Conservation (phyloP, 768 basidiomycete genomes). For the Trametes cingulata region DNA sequence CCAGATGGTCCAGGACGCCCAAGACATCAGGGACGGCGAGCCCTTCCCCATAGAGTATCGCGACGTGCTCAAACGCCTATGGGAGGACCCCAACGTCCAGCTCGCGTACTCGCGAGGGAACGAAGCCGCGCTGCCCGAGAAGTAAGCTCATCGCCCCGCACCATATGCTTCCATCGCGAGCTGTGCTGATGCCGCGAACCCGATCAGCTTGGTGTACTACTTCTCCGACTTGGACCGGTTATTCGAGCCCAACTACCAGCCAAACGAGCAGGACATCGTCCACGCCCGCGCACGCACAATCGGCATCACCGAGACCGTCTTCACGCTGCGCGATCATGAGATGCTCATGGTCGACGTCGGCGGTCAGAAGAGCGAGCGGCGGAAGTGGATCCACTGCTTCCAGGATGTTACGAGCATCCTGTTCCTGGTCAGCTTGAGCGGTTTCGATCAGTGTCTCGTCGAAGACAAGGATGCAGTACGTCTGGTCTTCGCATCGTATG, state of each 20-base stretch:
- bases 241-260: slow-evolving; percentile 70
- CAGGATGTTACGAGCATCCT: slow-evolving; percentile 93
- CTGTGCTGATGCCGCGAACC: slow-evolving; percentile 7
- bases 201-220: slow-evolving; percentile 67
- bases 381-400: slow-evolving; percentile 96
- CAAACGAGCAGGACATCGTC: slow-evolving; percentile 86
- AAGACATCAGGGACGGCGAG: slow-evolving; percentile 78
- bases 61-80: slow-evolving; percentile 68
- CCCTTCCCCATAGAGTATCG: slow-evolving; percentile 71
- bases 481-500: slow-evolving; percentile 19
- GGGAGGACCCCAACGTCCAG: slow-evolving; percentile 76
- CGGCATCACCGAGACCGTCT: slow-evolving; percentile 88
- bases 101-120: slow-evolving; percentile 81
- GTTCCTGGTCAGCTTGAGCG: slow-evolving; percentile 88
- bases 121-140: slow-evolving; percentile 90
- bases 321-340: slow-evolving; percentile 74
- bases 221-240: slow-evolving; percentile 78
- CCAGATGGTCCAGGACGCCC: slow-evolving; percentile 63
- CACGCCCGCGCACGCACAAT: slow-evolving; percentile 85
- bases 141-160: slow-evolving; percentile 46
- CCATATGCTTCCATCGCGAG: neutral
- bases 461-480: slow-evolving; percentile 89
- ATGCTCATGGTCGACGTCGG: slow-evolving; percentile 94
- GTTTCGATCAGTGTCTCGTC: slow-evolving; percentile 92
- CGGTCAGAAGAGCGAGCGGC: slow-evolving; percentile 89